These are phyloP conservation scores for Hanseniaspora occidentalis DNA, from an alignment of 805 yeast genomes.

Conservation along the genomic window DNA sequence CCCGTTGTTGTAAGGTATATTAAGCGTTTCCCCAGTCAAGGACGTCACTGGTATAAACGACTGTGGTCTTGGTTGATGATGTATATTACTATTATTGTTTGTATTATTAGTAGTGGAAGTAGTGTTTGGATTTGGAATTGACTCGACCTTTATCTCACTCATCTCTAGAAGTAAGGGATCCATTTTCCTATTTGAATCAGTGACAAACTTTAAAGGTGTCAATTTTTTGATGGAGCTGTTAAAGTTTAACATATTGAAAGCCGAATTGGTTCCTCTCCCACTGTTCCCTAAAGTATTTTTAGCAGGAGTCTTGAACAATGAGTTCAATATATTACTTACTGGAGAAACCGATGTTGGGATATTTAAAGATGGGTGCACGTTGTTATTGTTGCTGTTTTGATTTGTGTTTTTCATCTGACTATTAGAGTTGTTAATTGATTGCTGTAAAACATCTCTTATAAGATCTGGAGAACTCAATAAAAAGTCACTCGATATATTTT, in stretches of 20 bases:
- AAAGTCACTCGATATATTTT: conserved; percentile 13
- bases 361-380: too few species aligned
- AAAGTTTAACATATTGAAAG: background rate
- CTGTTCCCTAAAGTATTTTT: background rate
- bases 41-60: background rate
- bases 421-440: conserved; percentile 21
- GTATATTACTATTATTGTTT: background rate
- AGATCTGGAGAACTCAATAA: conserved; percentile 24
- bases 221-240: background rate
- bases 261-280: background rate
- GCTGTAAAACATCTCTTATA: conserved; percentile 21
- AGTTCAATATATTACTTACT: conserved; percentile 13
- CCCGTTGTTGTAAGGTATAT: too few species aligned
- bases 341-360: conserved; percentile 23
- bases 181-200: background rate
- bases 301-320: background rate
- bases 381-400: conserved; percentile 19
- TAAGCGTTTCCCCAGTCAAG: background rate
- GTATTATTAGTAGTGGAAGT: background rate
- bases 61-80: background rate
- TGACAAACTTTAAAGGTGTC: background rate
- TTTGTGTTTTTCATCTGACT: conserved; percentile 15
- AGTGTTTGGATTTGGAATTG: too few species aligned
- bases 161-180: background rate
- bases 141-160: background rate